Conservation (phyloP, 352 stramenopile genomes). For the Phytophthora palmivora region DNA sequence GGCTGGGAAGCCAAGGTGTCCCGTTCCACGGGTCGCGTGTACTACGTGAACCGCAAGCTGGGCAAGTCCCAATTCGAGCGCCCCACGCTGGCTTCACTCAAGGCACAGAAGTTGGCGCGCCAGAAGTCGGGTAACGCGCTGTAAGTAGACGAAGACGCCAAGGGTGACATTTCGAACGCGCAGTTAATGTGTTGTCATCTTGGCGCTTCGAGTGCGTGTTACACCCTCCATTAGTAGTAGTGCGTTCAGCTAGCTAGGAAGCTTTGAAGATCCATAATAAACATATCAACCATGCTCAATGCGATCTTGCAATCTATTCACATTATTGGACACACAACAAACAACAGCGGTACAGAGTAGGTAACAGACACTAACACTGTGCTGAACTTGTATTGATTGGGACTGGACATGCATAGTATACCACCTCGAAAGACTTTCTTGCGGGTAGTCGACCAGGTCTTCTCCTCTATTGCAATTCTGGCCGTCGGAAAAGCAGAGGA, state of each 20-base stretch:
- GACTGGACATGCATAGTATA: slow-evolving; percentile 18
- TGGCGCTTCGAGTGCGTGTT: slow-evolving; percentile 36
- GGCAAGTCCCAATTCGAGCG: slow-evolving; percentile 89
- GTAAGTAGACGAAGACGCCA: slow-evolving; percentile 43
- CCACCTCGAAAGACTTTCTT: slow-evolving; percentile 21
- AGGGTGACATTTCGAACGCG: slow-evolving; percentile 9
- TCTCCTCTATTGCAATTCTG: slow-evolving; percentile 22
- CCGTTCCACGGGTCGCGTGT: slow-evolving; percentile 84
- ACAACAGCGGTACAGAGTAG: not conserved
- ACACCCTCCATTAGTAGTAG: slow-evolving; percentile 20
- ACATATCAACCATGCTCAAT: slow-evolving; percentile 31
- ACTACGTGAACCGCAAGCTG: slow-evolving; percentile 91
- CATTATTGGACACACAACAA: not conserved
- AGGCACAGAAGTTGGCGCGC: slow-evolving; percentile 82
- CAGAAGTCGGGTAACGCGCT: slow-evolving; percentile 57
- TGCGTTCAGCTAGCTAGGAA: slow-evolving; percentile 20
- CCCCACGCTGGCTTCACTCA: slow-evolving; percentile 85
- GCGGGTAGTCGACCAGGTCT: slow-evolving; percentile 1
- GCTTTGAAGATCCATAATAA: slow-evolving; percentile 37
- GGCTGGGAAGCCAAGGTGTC: slow-evolving; percentile 90
- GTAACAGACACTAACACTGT: slow-evolving; percentile 3
- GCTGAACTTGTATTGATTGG: slow-evolving; percentile 20
- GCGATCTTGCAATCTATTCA: not conserved
- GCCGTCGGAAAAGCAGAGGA: slow-evolving; percentile 16
- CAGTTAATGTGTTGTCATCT: slow-evolving; percentile 26